Evolutionary conservation across 306 rosid genomes (phyloP), one percentile per base, ranked within the genome.

Genomic region (Cicer judaicum): DNA sequence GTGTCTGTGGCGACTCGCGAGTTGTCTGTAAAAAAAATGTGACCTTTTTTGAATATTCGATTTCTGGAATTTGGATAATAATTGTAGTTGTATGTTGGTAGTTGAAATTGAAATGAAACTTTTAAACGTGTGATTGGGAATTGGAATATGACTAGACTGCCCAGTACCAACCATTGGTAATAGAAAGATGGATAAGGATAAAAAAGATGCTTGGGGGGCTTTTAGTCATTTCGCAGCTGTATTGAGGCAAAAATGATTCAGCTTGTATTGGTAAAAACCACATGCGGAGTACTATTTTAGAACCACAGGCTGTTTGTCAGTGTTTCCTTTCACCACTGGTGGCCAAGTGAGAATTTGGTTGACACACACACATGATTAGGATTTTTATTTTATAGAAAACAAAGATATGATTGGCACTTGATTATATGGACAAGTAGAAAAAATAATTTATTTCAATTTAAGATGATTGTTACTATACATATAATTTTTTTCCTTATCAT

Each of bases 151-250:
- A 48, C 85, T 36, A 67, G 0, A 59, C 42, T 60, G 19, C 76
- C 85, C 79, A 9, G 75, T 74, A 72, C 79, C 85, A 29, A 72
- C 60, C 49, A 7, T 0, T 59, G 7, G 12, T 11, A 1, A 62
- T 11, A 11, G 29, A 2, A 46, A 21, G 2, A 8, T 41, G 61
- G 68, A 71, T 34, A 57, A 65, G 72, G 41, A 62, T 53, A 36
- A 46, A 62, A 43, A 10, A 16, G 14, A 38, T 63, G 0, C 14
- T 63, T 15, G 46, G 72, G 73, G 70, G 79, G 24, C 7, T 59
- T 82, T 77, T 19, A 14, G 85, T 82, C 68, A 64, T 72, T 81
- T 72, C 11, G 40, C 1, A 41, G 49, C 24, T 14, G 29, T 38
- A 44, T 44, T 11, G 10, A 21, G 55, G 61, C 42, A 8, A 29